Evolutionary conservation across 768 basidiomycete genomes (phyloP), one percentile per base, ranked within the genome.

Genomic region (Boletus fagicola): DNA sequence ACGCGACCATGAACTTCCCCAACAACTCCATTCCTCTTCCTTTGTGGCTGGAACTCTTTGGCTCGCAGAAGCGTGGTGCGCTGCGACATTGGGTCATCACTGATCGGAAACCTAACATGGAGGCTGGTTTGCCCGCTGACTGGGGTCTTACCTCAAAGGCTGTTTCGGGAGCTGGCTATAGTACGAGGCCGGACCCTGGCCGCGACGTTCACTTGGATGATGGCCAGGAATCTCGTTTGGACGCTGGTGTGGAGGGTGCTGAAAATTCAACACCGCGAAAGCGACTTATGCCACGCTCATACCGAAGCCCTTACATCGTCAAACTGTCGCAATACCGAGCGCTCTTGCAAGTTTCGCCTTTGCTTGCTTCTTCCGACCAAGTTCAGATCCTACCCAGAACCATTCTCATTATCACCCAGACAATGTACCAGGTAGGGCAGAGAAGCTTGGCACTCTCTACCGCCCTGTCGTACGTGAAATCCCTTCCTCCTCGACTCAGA

Each of bases 21-120:
- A 43, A 9, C 28, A 59, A 57, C 8, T 43, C 57, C 31, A 71
- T 78, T 33, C 81, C 79, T 28, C 73, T 83, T 28, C 65, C 72
- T 5, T 68, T 89, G 50, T 88, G 85, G 87, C 56, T 83, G 44
- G 86, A 89, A 59, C 81, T 89, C 61, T 80, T 83, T 61, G 75
- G 77, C 47, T 74, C 76, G 18, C 64, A 69, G 59, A 78, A 77
- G 53, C 69, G 73, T 50, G 73, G 75, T 46, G 75, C 71, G 6
- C 60, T 68, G 28, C 66, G 70, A 38, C 57, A 48, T 43, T 66
- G 64, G 62, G 31, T 51, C 24, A 54, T 59, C 48, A 39, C 54
- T 24, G 20, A 48, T 58, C 36, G 16, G 39, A 48, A 40, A 42
- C 28, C 50, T 28, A 16, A 16, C 47, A 6, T 3, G 28, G 35